phyloP scores from a whole-genome alignment of 2,329 filamentous ascomycete species.

The Blumeria hordei region DNA sequence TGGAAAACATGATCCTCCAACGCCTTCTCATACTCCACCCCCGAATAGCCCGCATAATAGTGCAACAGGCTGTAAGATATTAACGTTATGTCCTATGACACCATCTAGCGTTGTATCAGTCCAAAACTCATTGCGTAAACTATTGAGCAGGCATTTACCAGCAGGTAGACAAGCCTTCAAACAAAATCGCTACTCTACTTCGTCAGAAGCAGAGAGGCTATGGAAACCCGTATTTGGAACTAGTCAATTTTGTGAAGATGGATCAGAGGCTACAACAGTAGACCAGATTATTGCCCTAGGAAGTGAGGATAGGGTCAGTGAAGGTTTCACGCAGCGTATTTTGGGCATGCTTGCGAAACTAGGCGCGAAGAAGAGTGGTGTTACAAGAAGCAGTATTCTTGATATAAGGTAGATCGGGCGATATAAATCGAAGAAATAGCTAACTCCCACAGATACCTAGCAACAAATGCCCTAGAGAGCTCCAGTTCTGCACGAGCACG shows the following conservation, averaged over 20 bases:
- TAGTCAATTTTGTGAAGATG: slow-evolving; percentile 5
- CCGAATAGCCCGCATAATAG: neutral
- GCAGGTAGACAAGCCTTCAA: slow-evolving; percentile 22
- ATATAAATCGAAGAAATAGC: neutral
- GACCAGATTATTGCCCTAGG: slow-evolving; percentile 37
- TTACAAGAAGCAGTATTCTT: slow-evolving; percentile 28
- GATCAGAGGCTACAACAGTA: slow-evolving; percentile 18
- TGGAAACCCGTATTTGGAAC: slow-evolving; percentile 15
- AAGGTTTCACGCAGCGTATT: slow-evolving; percentile 24
- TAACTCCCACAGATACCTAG: slow-evolving; percentile 24
- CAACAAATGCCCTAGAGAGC: slow-evolving; percentile 34
- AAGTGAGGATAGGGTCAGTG: slow-evolving; percentile 27
- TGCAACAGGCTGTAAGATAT: slow-evolving; percentile 4
- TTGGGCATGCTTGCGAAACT: slow-evolving; percentile 29
- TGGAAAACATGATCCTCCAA: neutral
- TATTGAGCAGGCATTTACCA: slow-evolving; percentile 27
- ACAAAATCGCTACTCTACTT: slow-evolving; percentile 23
- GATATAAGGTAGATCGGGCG: slow-evolving; percentile 27
- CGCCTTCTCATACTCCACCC: neutral
- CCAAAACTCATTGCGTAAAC: slow-evolving; percentile 31
- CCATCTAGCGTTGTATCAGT: slow-evolving; percentile 21
- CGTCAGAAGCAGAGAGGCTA: slow-evolving; percentile 21
- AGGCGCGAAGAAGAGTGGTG: slow-evolving; percentile 24
- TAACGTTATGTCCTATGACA: slow-evolving; percentile 7
- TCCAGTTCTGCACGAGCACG: slow-evolving; percentile 22